Evolutionary conservation across 495 filamentous ascomycete species (phyloP), one percentile per base, ranked within the genome.

Genomic region (Xylaria longipes): DNA sequence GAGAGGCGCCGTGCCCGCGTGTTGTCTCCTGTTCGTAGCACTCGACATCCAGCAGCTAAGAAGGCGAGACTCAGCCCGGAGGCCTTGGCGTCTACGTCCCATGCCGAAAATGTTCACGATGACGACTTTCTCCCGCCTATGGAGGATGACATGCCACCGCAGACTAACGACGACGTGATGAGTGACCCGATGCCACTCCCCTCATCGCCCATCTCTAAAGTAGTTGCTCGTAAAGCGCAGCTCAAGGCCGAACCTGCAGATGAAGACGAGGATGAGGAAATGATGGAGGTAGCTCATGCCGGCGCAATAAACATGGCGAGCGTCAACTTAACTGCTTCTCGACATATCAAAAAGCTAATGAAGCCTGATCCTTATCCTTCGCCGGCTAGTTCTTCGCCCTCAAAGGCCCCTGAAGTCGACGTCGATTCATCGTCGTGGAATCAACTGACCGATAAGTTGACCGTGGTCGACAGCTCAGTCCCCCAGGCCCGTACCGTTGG

Each of bases 391-490:
- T 97, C 94, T 15, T 97, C 94, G 33, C 93, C 94, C 27, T 83
- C 84, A 52, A 90, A 89, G 75, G 77, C 74, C 3, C 76, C 87
- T 0, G 87, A 91, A 45, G 78, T 80, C 27, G 76, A 77, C 37
- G 82, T 97, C 27, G 93, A 97, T 81, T 86, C 95, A n/a, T 92
- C 94, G 27, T 82, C 90, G 7, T 98, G 95, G 95, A 97, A 94
- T 73, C 84, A 94, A 66, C 91, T 99, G 63, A 94, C 91, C 25
- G 89, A 87, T 75, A 96, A 92, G 72, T 85, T 98, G 73, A 97
- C 97, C 74, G 90, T 98, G 31, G 84, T 97, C 48, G 92, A 89
- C 79, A 83, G 82, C 72, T 83, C 82, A 11, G 86, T 87, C n/a
- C 73, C 87, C 20, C 91, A 94, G 69, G 83, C 85, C 48, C 82